Evolutionary conservation across 495 filamentous ascomycete genomes (phyloP).

Genomic region (Aspergillus baeticus): DNA sequence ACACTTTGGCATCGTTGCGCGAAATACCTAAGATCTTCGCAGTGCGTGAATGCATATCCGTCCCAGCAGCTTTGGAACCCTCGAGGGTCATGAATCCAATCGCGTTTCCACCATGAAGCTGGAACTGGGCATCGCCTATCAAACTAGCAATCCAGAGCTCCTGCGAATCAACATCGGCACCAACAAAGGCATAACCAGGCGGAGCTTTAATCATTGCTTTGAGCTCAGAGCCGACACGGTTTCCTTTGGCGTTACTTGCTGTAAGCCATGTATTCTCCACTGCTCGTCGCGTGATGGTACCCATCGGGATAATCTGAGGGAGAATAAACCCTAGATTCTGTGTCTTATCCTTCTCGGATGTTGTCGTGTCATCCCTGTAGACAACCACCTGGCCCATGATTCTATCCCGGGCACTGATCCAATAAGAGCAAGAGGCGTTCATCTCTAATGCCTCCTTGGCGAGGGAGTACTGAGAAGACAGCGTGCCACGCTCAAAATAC

Average conservation of each 20-base stretch:
- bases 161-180: conserved; percentile 97
- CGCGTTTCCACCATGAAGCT: conserved; percentile 91
- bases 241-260: conserved; percentile 92
- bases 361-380: conserved; percentile 63
- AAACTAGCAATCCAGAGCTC: conserved; percentile 98
- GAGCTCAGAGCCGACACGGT: conserved; percentile 93
- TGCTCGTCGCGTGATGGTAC: conserved; percentile 92
- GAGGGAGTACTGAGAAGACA: conserved; percentile 83
- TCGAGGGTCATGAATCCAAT: conserved; percentile 99
- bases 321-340: conserved; percentile 76
- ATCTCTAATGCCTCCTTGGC: conserved; percentile 94
- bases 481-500: conserved; percentile 86
- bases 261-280: conserved; percentile 99
- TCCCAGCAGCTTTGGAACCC: conserved; percentile 89
- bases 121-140: conserved; percentile 90
- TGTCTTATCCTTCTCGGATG: conserved; percentile 13
- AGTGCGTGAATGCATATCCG: conserved; percentile 93
- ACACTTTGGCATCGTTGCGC: conserved; percentile 92
- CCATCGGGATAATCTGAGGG: conserved; percentile 99
- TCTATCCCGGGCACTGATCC: conserved; percentile 91
- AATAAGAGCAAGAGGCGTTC: conserved; percentile 98
- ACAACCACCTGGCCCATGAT: conserved; percentile 94
- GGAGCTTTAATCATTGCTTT: conserved; percentile 97
- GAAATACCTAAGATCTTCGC: conserved; percentile 90
- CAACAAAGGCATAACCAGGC: conserved; percentile 87